Percentiles rank a stretch among this genome's conserved stretches.
Evolutionary conservation across 2,329 filamentous ascomycete species (phyloP).

Genomic region (Calonectria montana): DNA sequence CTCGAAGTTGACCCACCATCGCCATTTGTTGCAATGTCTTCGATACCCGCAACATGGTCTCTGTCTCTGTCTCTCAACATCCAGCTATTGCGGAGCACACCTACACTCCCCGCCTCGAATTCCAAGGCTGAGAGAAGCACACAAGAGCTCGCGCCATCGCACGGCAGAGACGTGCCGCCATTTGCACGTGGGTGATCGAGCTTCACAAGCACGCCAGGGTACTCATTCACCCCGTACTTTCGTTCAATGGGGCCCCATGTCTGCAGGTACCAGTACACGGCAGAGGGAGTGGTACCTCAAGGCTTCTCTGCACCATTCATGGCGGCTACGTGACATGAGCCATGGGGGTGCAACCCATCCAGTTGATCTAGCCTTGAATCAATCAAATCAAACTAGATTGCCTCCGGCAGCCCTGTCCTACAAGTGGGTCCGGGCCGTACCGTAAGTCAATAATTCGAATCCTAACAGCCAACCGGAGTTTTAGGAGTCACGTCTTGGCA

Average conservation of each 20-base stretch:
- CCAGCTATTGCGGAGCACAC: not conserved
- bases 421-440: not conserved
- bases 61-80: not conserved
- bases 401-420: not conserved
- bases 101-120: not conserved
- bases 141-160: not conserved
- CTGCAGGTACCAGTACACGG: not conserved
- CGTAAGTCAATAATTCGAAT: not conserved
- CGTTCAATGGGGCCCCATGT: not conserved
- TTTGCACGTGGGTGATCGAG: not conserved
- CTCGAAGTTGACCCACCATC: not conserved
- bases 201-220: not conserved
- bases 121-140: not conserved
- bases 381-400: not conserved
- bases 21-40: not conserved
- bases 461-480: not conserved
- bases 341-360: not conserved
- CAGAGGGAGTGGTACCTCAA: not conserved
- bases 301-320: too few species aligned
- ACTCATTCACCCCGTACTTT: not conserved
- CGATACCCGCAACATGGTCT: not conserved
- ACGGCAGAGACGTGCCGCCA: not conserved
- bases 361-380: not conserved
- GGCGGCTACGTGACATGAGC: not conserved
- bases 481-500: not conserved